Conservation (phyloP, 2,329 filamentous ascomycete genomes). For the Aspergillus sp. region DNA sequence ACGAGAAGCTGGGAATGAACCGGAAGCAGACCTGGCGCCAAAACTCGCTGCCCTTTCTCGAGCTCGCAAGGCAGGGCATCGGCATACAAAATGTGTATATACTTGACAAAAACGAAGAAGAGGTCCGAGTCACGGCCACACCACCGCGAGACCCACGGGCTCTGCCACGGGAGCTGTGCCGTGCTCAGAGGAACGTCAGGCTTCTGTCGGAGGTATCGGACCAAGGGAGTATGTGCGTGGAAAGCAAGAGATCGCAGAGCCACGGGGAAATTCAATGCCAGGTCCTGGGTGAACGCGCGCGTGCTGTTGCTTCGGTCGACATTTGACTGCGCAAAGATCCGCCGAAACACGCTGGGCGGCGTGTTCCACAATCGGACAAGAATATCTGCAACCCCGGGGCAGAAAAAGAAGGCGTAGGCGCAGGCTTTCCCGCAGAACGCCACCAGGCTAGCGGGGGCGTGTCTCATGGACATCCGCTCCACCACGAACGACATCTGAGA, state of each 20-base stretch:
- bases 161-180: constrained; percentile 77
- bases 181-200: constrained; percentile 67
- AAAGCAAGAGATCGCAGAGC: constrained; percentile 62
- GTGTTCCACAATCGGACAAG: constrained; percentile 79
- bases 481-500: constrained; percentile 85
- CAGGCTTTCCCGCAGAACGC: constrained; percentile 88
- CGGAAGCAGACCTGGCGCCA: constrained; percentile 74
- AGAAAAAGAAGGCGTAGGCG: constrained; percentile 92
- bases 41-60: constrained; percentile 56
- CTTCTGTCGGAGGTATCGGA: constrained; percentile 62
- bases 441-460: constrained; percentile 69
- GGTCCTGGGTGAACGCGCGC: constrained; percentile 59
- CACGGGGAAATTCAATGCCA: constrained; percentile 69
- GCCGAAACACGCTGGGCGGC: constrained; percentile 66
- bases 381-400: constrained; percentile 79
- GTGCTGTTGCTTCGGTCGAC: constrained; percentile 54
- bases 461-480: constrained; percentile 80
- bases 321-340: constrained; percentile 68
- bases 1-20: constrained; percentile 80
- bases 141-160: constrained; percentile 83
- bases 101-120: constrained; percentile 88
- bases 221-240: constrained; percentile 59
- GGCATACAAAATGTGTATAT: constrained; percentile 75
- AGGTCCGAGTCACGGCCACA: constrained; percentile 83
- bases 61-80: constrained; percentile 65